phyloP scores from a whole-genome alignment of 805 yeast genomes.

The Wickerhamomyces kurtzmanii region DNA sequence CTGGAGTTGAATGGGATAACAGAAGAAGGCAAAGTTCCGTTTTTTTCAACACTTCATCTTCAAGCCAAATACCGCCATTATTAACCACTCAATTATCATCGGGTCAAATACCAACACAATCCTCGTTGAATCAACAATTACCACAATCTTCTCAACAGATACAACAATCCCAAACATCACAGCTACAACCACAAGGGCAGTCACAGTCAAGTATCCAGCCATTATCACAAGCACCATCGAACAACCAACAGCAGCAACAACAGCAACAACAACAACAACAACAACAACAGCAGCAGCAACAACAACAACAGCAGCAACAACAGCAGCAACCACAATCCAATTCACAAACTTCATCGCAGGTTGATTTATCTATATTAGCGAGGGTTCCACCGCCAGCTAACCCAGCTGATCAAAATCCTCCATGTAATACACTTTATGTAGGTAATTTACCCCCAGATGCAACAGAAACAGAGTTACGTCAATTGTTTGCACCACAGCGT shows the following conservation, averaged over 20 bases:
- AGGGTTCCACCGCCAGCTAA: constrained; percentile 88
- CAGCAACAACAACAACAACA: constrained; percentile 3
- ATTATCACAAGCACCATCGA: constrained; percentile 13
- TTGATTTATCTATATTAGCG: constrained; percentile 65
- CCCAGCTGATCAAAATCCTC: constrained; percentile 99
- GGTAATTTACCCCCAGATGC: constrained; percentile 98
- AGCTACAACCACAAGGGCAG: constrained; percentile 8
- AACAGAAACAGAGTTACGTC: constrained; percentile 83
- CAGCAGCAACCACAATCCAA: constrained; percentile 4
- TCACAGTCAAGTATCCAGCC: too few relatives aligned
- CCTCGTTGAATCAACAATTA: constrained; percentile 9
- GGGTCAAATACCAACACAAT: constrained; percentile 13
- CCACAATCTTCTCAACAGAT: constrained; percentile 6
- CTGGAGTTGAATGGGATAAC: constrained; percentile 34
- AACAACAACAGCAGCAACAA: constrained; percentile 2
- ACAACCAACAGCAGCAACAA: constrained; percentile 2
- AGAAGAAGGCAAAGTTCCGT: constrained; percentile 46
- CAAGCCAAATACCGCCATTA: too few relatives aligned
- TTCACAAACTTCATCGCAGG: constrained; percentile 21
- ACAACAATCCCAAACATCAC: constrained; percentile 14
- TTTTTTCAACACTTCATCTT: constrained; percentile 30
- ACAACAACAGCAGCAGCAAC: constrained; percentile 4
- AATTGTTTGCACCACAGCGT: constrained; percentile 76
- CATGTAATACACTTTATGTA: constrained; percentile 93
- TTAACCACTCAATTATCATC: constrained; percentile 12